Percentiles rank a stretch among this genome's conserved stretches.
These are phyloP conservation scores for Nicotiana knightiana DNA, from an alignment of 257 asterid genomes.

Conservation along the genomic window DNA sequence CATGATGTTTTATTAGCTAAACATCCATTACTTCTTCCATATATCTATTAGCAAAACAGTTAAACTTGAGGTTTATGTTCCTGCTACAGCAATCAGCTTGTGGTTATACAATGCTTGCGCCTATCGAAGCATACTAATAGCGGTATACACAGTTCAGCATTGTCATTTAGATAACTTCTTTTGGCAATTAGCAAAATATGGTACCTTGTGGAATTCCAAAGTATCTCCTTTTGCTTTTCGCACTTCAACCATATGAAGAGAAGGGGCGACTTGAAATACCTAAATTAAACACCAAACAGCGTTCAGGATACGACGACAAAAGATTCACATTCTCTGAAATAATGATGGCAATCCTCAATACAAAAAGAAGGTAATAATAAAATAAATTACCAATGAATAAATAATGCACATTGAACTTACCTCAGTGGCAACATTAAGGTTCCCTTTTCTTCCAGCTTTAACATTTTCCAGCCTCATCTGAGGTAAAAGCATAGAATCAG, in stretches of 20 bases:
- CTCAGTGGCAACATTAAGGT: constrained; percentile 85
- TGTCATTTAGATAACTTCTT: neutral
- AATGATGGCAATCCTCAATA: neutral
- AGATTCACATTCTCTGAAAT: neutral
- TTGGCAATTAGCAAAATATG: neutral
- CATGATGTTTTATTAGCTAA: neutral
- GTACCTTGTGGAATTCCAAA: constrained; percentile 71
- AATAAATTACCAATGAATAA: neutral
- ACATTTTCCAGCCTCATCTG: constrained; percentile 87
- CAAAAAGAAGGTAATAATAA: neutral
- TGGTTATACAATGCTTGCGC: too few relatives aligned
- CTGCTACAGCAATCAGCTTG: too few relatives aligned
- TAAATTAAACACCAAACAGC: constrained; percentile 17
- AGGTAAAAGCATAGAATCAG: neutral
- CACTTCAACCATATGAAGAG: constrained; percentile 58
- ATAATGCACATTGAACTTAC: constrained; percentile 22
- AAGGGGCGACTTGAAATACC: constrained; percentile 63
- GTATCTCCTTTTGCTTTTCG: constrained; percentile 58
- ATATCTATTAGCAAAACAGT: neutral
- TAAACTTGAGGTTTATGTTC: too few relatives aligned
- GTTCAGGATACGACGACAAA: neutral
- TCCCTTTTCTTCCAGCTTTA: constrained; percentile 92
- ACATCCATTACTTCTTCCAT: neutral
- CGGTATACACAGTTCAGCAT: neutral
- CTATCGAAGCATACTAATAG: too few relatives aligned